Conservation (phyloP, 176 grass and related monocot species). For the Poa annua region DNA sequence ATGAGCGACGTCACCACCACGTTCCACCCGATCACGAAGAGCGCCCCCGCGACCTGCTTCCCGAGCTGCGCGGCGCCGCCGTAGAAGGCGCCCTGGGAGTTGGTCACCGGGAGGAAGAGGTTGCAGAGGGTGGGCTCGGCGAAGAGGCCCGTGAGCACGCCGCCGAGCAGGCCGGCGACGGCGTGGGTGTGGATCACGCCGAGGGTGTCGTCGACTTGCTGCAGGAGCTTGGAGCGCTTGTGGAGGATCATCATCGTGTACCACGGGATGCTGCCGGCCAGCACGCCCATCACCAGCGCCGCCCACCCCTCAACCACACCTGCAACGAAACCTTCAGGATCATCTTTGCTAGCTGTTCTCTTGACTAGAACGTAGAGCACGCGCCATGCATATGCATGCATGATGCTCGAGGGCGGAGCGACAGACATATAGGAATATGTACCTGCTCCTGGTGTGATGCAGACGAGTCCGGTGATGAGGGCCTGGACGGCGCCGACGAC, state of each 20-base stretch:
- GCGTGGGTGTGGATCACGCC: constrained; percentile 81
- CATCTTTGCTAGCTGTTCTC: neutral
- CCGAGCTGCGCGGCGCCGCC: constrained; percentile 52
- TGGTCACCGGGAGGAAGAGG: constrained; percentile 64
- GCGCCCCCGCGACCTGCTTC: constrained; percentile 60
- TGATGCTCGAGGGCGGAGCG: neutral
- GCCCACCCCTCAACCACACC: constrained; percentile 79
- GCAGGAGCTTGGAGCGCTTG: constrained; percentile 53
- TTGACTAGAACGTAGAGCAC: neutral
- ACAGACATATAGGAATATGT: too few species aligned
- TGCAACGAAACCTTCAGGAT: neutral
- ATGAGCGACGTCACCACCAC: constrained; percentile 53
- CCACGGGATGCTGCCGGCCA: constrained; percentile 73
- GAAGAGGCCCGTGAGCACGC: constrained; percentile 52
- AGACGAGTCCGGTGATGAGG: constrained; percentile 93
- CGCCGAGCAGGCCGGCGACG: constrained; percentile 62
- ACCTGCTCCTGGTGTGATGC: constrained; percentile 82
- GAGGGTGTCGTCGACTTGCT: constrained; percentile 68
- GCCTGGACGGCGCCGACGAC: constrained; percentile 91
- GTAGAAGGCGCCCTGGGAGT: constrained; percentile 59
- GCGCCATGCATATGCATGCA: constrained; percentile 15
- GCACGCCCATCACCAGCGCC: constrained; percentile 66
- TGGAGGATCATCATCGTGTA: constrained; percentile 88
- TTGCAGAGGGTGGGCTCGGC: constrained; percentile 59
- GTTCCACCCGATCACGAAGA: constrained; percentile 72